Evolutionary conservation across 495 filamentous ascomycete species (phyloP).

Genomic region (Letharia lupina): DNA sequence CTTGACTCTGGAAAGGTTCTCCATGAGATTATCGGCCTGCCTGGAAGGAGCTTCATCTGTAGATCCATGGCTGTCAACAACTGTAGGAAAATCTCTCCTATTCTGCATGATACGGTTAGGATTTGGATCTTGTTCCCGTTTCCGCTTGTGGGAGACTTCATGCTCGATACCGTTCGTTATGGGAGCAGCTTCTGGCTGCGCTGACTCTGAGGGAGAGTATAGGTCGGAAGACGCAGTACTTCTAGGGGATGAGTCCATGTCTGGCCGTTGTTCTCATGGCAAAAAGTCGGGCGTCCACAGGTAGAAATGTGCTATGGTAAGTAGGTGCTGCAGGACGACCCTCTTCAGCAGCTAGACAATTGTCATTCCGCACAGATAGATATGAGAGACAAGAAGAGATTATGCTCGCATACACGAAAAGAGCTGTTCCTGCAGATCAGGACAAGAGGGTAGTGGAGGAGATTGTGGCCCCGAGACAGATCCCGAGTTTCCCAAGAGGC

Average conservation of each 20-base stretch:
- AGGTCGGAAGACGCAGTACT: conserved; percentile 24
- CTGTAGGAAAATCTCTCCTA: neutral
- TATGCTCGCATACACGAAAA: conserved; percentile 6
- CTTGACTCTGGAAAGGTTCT: conserved; percentile 9
- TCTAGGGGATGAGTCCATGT: conserved; percentile 21
- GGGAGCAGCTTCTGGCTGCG: conserved; percentile 7
- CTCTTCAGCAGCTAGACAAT: neutral
- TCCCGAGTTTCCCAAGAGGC: neutral
- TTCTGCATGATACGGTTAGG: neutral
- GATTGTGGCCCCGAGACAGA: neutral
- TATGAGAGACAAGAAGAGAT: conserved; percentile 8
- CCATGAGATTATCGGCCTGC: neutral
- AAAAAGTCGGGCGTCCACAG: neutral
- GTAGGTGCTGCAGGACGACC: neutral
- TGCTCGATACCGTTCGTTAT: neutral
- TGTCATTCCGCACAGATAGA: neutral
- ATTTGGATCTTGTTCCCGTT: conserved; percentile 14
- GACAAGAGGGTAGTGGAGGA: conserved; percentile 10
- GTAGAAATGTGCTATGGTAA: conserved; percentile 3
- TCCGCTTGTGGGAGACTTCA: conserved; percentile 11
- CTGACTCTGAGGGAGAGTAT: conserved; percentile 18
- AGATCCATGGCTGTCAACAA: neutral
- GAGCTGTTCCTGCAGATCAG: conserved; percentile 3
- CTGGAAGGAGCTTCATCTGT: conserved; percentile 3
- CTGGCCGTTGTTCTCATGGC: conserved; percentile 7